Base-by-base conservation (phyloP, 441 rosid species). In the Pelargonium citronellum region DNA sequence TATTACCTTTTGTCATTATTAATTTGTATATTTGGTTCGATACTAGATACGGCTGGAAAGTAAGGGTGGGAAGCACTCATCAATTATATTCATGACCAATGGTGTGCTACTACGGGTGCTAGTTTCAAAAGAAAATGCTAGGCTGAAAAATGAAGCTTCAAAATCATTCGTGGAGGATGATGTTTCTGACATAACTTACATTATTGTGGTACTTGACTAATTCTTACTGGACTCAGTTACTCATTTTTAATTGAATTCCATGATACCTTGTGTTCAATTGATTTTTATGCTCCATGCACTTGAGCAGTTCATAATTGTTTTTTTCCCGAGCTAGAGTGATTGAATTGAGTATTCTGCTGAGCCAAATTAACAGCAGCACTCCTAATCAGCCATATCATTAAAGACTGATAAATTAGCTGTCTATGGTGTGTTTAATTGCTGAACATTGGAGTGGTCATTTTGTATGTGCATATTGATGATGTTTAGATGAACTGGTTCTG, bases 61-160 rank as follows among this genome's bases (percentile, higher is more conserved):
- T 71, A 90, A 81, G 83, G 97, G 99, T 73, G 97, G 97, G 68
- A 84, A 79, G 80, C 83, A 89, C 76, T 87, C 98, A 7, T 90
- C 98, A 68, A 82, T 95, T 73, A 91, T 95, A 70, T 95, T 95
- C 82, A 92, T 98, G 88, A 95, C 99, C 5, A 95, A 95, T 74
- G 99, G 99, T 66, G 79, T 95, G 75, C 87, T 92, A 63, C 73
- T 92, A 79, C 85, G 96, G 79, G 84, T 92, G 71, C 87, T 95
- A 79, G 91, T 92, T 71, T 84, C 91, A 17, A 75, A 71, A 74
- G 90, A 90, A 71, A 70, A 79, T 66, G 78, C 65, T 74, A 67
- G 75, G 58, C 77, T 55, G 39, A 83, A 72, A 46, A 66, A 47
- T 51, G 82, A 80, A 72, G 74, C 79, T 69, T 72, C 79, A 43